These are phyloP conservation scores for Botrytis squamosa DNA, from an alignment of 2,329 filamentous ascomycete genomes.

Conservation along the genomic window DNA sequence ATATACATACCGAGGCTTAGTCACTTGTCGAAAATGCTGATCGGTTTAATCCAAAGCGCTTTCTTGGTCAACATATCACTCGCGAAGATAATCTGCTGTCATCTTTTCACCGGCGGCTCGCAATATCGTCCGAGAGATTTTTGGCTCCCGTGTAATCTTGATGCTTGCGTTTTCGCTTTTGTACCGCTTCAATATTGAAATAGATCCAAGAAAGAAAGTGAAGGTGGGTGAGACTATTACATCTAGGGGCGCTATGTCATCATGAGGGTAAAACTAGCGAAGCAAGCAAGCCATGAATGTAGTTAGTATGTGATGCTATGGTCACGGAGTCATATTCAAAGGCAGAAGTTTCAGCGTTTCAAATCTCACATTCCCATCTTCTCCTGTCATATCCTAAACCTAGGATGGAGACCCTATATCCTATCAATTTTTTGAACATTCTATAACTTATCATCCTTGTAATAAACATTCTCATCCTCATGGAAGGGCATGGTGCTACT, in stretches of 20 bases:
- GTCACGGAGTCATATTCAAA: not conserved
- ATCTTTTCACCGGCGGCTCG: not conserved
- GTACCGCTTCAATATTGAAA: not conserved
- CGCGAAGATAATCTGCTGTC: not conserved
- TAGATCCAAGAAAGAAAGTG: not conserved
- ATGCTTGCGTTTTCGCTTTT: slow-evolving; percentile 1
- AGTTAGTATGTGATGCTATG: not conserved
- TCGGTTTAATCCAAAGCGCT: not conserved
- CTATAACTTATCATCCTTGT: not conserved
- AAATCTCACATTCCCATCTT: not conserved
- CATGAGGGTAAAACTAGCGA: not conserved
- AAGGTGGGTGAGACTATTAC: not conserved
- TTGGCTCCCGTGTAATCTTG: not conserved
- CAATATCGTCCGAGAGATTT: not conserved
- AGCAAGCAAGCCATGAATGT: not conserved
- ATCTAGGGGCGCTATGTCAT: not conserved
- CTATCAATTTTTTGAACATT: not conserved
- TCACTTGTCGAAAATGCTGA: not conserved
- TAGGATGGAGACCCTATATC: no score
- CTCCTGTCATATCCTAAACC: not conserved
- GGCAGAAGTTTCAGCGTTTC: not conserved
- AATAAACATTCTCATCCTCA: no score
- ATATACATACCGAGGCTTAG: not conserved
- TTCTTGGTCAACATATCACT: not conserved
- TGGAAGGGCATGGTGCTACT: no score